phyloP scores from a whole-genome alignment of 192 early-diverging fungal species.

The Coemansia sp. region DNA sequence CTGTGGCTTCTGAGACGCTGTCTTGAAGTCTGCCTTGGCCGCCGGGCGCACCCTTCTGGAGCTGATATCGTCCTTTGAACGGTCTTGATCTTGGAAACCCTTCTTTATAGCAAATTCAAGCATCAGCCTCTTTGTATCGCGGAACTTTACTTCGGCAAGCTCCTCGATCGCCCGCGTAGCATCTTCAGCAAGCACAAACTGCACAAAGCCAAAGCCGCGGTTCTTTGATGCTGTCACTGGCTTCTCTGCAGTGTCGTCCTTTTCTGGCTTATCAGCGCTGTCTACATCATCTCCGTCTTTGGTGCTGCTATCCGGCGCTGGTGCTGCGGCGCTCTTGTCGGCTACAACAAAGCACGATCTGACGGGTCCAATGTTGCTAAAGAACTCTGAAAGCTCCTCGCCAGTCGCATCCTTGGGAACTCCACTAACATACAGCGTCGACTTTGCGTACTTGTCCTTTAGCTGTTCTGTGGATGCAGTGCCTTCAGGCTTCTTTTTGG shows the following conservation, averaged over 20 bases:
- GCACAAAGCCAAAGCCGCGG: constrained; percentile 91
- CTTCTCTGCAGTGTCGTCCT: constrained; percentile 14
- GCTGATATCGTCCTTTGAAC: not conserved
- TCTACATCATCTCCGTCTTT: constrained; percentile 1
- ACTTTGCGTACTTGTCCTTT: constrained; percentile 54
- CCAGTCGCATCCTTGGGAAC: constrained; percentile 83
- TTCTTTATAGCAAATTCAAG: constrained; percentile 76
- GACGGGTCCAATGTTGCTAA: constrained; percentile 84
- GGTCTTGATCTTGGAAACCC: constrained; percentile 2
- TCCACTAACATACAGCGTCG: constrained; percentile 85
- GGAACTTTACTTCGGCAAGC: constrained; percentile 74
- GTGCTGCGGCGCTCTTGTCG: constrained; percentile 51
- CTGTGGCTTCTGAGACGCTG: constrained; percentile 16
- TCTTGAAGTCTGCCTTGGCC: constrained; percentile 10
- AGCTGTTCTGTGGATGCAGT: constrained; percentile 11
- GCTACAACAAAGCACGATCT: constrained; percentile 87
- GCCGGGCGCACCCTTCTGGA: constrained; percentile 17
- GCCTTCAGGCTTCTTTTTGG: constrained; percentile 9
- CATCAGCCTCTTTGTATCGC: constrained; percentile 65
- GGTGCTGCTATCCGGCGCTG: constrained; percentile 35
- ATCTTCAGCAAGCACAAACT: constrained; percentile 63
- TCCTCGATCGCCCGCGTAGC: constrained; percentile 73
- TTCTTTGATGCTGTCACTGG: constrained; percentile 46
- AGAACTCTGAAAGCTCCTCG: constrained; percentile 82
- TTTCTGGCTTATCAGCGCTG: constrained; percentile 30